Evolutionary conservation across 768 basidiomycete genomes (phyloP).

Genomic region (Clathrus columnatus): DNA sequence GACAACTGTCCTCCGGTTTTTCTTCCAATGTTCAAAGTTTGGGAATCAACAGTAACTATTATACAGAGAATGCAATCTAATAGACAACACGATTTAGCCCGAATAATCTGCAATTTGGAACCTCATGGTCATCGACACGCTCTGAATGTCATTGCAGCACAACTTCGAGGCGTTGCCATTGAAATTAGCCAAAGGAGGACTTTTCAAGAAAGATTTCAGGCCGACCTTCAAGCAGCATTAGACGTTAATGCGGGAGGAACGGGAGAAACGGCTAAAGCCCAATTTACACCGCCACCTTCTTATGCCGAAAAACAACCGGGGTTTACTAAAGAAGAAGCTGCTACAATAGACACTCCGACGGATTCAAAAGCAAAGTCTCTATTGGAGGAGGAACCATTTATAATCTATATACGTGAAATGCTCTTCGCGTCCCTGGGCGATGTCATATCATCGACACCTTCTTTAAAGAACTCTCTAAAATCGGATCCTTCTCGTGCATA

Average conservation of each 20-base stretch:
- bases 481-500: slow-evolving; percentile 65
- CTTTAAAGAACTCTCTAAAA: slow-evolving; percentile 48
- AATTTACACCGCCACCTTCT: slow-evolving; percentile 63
- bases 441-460: slow-evolving; percentile 45
- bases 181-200: slow-evolving; percentile 79
- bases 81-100: slow-evolving; percentile 73
- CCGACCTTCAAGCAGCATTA: slow-evolving; percentile 70
- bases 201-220: slow-evolving; percentile 72
- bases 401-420: slow-evolving; percentile 78
- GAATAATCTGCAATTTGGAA: slow-evolving; percentile 61
- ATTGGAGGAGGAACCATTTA: slow-evolving; percentile 40
- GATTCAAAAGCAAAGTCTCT: slow-evolving; percentile 12
- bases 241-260: slow-evolving; percentile 41
- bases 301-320: slow-evolving; percentile 33
- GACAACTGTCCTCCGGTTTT: slow-evolving; percentile 66
- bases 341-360: neutral
- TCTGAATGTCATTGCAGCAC: slow-evolving; percentile 60
- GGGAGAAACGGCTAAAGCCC: slow-evolving; percentile 32
- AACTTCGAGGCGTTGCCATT: slow-evolving; percentile 77
- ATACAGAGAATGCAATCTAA: slow-evolving; percentile 59
- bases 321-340: neutral
- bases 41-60: slow-evolving; percentile 54
- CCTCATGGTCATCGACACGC: slow-evolving; percentile 35
- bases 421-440: slow-evolving; percentile 76
- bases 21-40: slow-evolving; percentile 59